These are phyloP conservation scores for Tausonia pullulans DNA, from an alignment of 1,284 basidiomycete genomes.

Conservation along the genomic window DNA sequence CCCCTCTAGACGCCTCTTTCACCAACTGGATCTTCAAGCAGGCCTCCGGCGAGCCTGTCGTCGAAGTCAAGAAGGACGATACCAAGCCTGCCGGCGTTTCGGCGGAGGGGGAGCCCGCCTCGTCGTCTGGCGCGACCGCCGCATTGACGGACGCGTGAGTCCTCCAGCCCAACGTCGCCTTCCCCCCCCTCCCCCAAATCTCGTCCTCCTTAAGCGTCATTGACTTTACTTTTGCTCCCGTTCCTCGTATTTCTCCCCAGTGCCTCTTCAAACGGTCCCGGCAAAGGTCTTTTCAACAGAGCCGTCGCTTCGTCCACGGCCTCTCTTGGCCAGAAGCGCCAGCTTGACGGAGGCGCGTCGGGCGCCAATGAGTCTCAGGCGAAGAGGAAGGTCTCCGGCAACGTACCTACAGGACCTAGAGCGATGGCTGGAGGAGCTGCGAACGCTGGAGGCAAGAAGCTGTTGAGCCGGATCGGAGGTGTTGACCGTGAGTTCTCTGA, in stretches of 20 bases:
- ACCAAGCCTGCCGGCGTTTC: too few species aligned
- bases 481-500: background rate
- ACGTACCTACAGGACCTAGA: constrained; percentile 8
- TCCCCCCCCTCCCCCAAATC: background rate
- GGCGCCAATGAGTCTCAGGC: background rate
- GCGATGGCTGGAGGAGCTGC: background rate
- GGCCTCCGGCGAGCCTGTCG: background rate
- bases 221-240: too few species aligned
- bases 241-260: too few species aligned
- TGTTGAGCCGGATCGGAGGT: constrained; percentile 4
- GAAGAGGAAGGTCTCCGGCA: constrained; percentile 4
- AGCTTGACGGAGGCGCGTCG: background rate
- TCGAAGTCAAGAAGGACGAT: too few species aligned
- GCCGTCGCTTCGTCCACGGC: constrained; percentile 3
- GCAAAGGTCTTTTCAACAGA: background rate
- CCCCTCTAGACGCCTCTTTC: constrained; percentile 7
- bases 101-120: too few species aligned
- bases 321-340: constrained; percentile 2
- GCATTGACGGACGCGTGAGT: too few species aligned
- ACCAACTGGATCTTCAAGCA: constrained; percentile 14
- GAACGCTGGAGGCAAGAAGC: background rate
- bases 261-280: background rate
- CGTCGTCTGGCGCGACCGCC: too few species aligned
- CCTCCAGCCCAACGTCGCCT: too few species aligned
- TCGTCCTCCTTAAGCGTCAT: background rate